A percentile compares a stretch with the other conserved stretches of the same genome.
Conservation (phyloP, 192 early-diverging fungal genomes). For the Backusella macrospora region DNA sequence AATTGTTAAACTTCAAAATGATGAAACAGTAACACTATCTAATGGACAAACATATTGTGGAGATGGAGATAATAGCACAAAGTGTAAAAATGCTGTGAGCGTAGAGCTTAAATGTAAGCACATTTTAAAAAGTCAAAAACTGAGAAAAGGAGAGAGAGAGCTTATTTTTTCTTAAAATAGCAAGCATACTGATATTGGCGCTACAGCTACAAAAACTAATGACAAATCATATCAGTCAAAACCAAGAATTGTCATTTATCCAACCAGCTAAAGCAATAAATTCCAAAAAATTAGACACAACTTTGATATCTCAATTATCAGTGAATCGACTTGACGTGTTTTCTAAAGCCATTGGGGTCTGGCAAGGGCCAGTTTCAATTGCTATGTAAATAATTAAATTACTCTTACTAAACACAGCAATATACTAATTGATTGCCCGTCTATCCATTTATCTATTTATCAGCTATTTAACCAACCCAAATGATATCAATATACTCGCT, state of each 20-base stretch:
- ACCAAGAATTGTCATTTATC: not conserved
- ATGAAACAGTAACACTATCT: not conserved
- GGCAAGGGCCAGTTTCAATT: slow-evolving; percentile 52
- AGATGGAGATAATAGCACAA: not conserved
- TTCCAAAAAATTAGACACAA: slow-evolving; percentile 30
- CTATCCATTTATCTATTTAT: not conserved
- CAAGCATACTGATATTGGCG: slow-evolving; percentile 7
- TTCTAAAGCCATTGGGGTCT: slow-evolving; percentile 42
- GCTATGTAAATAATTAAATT: slow-evolving; percentile 40
- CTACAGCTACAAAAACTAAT: not conserved
- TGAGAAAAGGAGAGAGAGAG: not conserved
- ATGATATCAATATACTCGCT: slow-evolving; percentile 43
- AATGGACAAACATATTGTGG: not conserved
- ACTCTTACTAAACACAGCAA: too few species aligned
- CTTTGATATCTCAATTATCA: slow-evolving; percentile 55
- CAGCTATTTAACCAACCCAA: slow-evolving; percentile 48
- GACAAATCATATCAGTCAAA: not conserved
- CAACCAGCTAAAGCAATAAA: not conserved
- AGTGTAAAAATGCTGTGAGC: slow-evolving; percentile 20
- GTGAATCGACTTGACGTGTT: slow-evolving; percentile 54
- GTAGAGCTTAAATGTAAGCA: slow-evolving; percentile 17
- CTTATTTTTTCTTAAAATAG: not conserved
- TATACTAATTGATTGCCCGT: not conserved
- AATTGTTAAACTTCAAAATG: slow-evolving; percentile 7
- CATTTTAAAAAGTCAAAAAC: not conserved